Evolutionary conservation across 352 stramenopile species (phyloP).

Genomic region (Phytopythium cucurbitacearum): DNA sequence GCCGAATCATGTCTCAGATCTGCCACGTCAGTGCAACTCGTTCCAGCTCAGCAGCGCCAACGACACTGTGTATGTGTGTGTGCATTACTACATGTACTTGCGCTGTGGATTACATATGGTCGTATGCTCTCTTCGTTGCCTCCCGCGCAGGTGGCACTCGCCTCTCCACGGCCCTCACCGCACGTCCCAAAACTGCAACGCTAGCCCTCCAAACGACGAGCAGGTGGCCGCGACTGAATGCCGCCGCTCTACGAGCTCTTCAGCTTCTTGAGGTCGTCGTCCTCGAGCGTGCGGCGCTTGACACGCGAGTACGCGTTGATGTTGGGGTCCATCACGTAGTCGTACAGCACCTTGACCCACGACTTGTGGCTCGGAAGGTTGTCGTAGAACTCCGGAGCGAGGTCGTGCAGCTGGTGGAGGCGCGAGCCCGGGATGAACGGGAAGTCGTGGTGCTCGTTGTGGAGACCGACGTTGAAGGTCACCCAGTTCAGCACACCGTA

Average conservation of each 20-base stretch:
- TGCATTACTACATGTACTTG: no score
- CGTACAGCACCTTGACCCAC: constrained; percentile 90
- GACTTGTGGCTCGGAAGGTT: constrained; percentile 91
- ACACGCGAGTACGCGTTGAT: constrained; percentile 92
- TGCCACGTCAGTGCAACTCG: no score
- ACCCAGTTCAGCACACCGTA: constrained; percentile 96
- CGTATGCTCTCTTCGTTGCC: no score
- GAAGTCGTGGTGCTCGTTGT: constrained; percentile 99
- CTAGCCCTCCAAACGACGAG: no score
- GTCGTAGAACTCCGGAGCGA: constrained; percentile 96
- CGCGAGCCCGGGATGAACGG: constrained; percentile 88
- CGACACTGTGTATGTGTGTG: no score
- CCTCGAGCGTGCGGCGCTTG: constrained; percentile 71
- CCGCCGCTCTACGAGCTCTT: constrained; percentile 47
- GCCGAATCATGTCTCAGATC: no score
- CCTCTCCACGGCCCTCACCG: no score
- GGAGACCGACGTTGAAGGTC: constrained; percentile 97
- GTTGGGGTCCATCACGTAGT: constrained; percentile 92
- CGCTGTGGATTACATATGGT: no score
- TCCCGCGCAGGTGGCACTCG: no score
- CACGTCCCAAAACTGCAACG: no score
- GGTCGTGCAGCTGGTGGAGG: constrained; percentile 86
- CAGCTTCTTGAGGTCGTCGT: constrained; percentile 63
- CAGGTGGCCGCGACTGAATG: no score
- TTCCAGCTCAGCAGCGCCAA: no score